Evolutionary conservation across 176 grass and related monocot species (phyloP).

Genomic region (Calamus simplicifolius): DNA sequence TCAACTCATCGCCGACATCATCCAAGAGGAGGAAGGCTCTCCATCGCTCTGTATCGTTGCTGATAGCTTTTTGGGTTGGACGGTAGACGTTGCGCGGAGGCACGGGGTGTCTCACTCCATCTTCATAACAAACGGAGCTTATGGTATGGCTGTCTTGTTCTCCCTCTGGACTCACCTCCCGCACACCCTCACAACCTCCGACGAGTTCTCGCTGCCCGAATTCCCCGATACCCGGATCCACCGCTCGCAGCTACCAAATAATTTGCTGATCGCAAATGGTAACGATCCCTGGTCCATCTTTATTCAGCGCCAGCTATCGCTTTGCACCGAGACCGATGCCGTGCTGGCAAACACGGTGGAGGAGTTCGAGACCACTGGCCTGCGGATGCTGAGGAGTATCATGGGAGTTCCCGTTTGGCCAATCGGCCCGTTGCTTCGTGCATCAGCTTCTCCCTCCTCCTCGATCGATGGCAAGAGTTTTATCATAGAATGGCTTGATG

Average conservation of each 20-base stretch:
- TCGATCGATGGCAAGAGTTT: conserved; percentile 14
- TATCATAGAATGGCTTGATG: neutral
- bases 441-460: too few relatives aligned
- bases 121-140: conserved; percentile 32
- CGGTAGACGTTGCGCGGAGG: conserved; percentile 17
- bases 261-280: neutral
- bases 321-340: conserved; percentile 15
- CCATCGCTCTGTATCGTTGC: conserved; percentile 20
- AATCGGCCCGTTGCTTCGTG: too few relatives aligned
- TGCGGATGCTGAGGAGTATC: conserved; percentile 19
- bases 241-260: conserved; percentile 4
- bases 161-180: conserved; percentile 21
- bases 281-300: neutral
- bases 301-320: conserved; percentile 5
- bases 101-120: conserved; percentile 26
- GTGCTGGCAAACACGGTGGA: conserved; percentile 19
- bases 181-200: neutral
- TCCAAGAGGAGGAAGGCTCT: too few relatives aligned
- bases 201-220: conserved; percentile 16
- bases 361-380: conserved; percentile 30
- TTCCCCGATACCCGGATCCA: conserved; percentile 25
- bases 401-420: conserved; percentile 14
- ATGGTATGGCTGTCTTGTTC: conserved; percentile 14
- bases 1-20: too few relatives aligned
- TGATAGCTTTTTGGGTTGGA: conserved; percentile 40